phyloP scores from a whole-genome alignment of 805 yeast genomes.

The Ogataea degrootiae region DNA sequence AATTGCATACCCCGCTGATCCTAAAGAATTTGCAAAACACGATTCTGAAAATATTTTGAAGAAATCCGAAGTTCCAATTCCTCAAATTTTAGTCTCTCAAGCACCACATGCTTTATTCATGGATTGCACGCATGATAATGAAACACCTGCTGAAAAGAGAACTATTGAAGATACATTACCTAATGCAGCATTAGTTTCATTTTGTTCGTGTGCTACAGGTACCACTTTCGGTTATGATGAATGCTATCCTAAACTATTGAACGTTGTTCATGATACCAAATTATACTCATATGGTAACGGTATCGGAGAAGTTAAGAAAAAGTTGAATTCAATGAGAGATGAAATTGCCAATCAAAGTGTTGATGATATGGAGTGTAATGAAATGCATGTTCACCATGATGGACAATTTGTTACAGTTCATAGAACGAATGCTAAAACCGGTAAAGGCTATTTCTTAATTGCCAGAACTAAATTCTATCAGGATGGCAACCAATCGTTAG shows the following conservation, averaged over 20 bases:
- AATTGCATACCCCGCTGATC: constrained; percentile 58
- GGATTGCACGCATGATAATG: constrained; percentile 98
- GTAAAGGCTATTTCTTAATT: constrained; percentile 82
- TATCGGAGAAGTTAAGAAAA: constrained; percentile 66
- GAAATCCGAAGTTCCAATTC: constrained; percentile 63
- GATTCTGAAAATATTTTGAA: constrained; percentile 28
- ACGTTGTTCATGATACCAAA: constrained; percentile 75
- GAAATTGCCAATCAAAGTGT: constrained; percentile 50
- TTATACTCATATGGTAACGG: constrained; percentile 58
- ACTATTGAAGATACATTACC: constrained; percentile 93
- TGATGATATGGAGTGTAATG: constrained; percentile 58
- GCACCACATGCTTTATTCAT: constrained; percentile 93
- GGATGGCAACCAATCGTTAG: constrained; percentile 46
- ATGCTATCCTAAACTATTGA: constrained; percentile 74
- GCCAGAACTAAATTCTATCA: constrained; percentile 75
- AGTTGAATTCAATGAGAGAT: constrained; percentile 53
- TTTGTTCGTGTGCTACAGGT: constrained; percentile 92
- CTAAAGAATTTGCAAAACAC: constrained; percentile 27
- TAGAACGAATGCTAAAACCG: constrained; percentile 75
- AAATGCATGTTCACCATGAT: constrained; percentile 91
- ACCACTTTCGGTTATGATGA: constrained; percentile 94
- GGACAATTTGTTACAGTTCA: constrained; percentile 91
- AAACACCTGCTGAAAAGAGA: constrained; percentile 81
- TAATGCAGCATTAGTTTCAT: constrained; percentile 88
- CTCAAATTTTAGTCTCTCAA: constrained; percentile 57